phyloP scores from a whole-genome alignment of 1,284 basidiomycete genomes.

The Moesziomyces globuligerus region DNA sequence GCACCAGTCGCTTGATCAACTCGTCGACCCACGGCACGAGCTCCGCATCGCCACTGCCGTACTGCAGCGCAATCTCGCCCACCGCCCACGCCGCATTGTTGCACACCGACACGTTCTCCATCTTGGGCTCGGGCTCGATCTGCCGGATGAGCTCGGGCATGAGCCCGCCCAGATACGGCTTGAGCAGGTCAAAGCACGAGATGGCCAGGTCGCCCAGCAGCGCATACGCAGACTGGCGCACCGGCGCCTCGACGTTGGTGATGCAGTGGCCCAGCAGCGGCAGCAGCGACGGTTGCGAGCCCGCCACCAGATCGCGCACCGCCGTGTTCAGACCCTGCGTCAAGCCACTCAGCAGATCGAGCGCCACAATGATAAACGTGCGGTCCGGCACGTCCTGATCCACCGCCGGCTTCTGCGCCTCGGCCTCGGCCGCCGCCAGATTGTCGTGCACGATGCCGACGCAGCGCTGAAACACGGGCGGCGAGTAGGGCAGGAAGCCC shows the following conservation, averaged over 20 bases:
- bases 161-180: constrained; percentile 79
- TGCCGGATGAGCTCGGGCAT: constrained; percentile 91
- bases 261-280: constrained; percentile 64
- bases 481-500: constrained; percentile 88
- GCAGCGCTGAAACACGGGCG: constrained; percentile 92
- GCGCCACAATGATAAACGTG: constrained; percentile 82
- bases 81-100: constrained; percentile 99
- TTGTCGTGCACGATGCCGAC: constrained; percentile 83
- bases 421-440: constrained; percentile 77
- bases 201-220: constrained; percentile 97
- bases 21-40: constrained; percentile 69
- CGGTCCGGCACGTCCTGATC: constrained; percentile 62
- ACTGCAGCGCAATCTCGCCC: constrained; percentile 83
- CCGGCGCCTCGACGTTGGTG: constrained; percentile 87
- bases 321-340: constrained; percentile 88
- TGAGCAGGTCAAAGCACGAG: constrained; percentile 86
- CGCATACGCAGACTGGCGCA: constrained; percentile 95
- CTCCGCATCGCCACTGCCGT: constrained; percentile 69
- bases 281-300: constrained; percentile 56
- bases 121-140: constrained; percentile 87
- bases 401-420: constrained; percentile 81
- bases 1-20: constrained; percentile 86
- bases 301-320: constrained; percentile 56
- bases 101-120: constrained; percentile 93
- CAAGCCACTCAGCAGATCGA: constrained; percentile 93